Evolutionary conservation across 164 flowering plant species (phyloP), one percentile per base, ranked within the genome.

Genomic region (Vitis cinerea): DNA sequence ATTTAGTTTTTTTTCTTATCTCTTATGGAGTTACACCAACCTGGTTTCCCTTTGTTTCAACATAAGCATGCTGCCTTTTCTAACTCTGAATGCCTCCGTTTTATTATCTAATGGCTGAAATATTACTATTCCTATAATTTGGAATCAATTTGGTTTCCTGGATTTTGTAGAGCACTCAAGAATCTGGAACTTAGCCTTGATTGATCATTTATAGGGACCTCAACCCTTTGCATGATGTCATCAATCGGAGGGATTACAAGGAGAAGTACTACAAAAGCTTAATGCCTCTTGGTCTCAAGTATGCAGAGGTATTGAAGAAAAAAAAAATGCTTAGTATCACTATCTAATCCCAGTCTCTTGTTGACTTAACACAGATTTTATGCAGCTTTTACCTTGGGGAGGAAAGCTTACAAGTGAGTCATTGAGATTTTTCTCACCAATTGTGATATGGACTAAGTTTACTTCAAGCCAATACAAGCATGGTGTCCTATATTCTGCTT

Each of bases 311-410:
- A 62, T 37, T 37, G 4, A 37, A 37, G 44, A 37, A 37, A 37
- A 37, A 31, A 31, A 37, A 37, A 37, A 52, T 61, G 14, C 16
- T 51, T 50, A 17, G 9, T 15, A 48, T 52, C 57, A 14, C 19
- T 64, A n/a, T 64, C 77, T 71, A 23, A 67, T 71, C 58, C 65
- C 64, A 19, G 61, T 72, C 61, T 47, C 50, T 66, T 72, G 72
- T 30, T 79, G 80, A 74, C 77, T 75, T 81, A 80, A 84, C 79
- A 79, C 80, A 77, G 80, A 83, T 73, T 81, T 81, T 74, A 50
- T 91, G 93, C 96, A 95, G 99, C 86, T 87, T 80, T 88, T 95
- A 70, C 99, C 99, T 8, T 95, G 99, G 99, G 99, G 99, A 77
- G 97, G 95, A 78, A 90, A 87, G 83, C 72, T 95, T 61, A 93